These are phyloP conservation scores for Hypoxylon sp. DNA, from an alignment of 2,329 filamentous ascomycete species.

Conservation along the genomic window DNA sequence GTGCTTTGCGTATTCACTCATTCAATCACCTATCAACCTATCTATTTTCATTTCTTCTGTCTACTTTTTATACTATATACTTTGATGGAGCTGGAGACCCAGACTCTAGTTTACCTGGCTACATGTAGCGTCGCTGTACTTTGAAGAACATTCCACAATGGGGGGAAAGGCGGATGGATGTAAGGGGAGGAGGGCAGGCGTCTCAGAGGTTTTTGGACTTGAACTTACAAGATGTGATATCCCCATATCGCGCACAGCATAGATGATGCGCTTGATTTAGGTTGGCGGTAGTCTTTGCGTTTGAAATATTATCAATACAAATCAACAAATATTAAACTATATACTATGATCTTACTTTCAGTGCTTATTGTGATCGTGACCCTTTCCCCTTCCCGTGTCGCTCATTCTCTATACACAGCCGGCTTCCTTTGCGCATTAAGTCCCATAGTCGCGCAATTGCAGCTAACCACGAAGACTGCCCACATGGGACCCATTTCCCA, in stretches of 20 bases:
- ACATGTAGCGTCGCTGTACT: no score
- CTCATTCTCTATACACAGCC: no score
- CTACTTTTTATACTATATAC: conserved; percentile 13
- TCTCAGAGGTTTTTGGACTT: conserved; percentile 16
- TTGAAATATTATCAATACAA: conserved; percentile 13
- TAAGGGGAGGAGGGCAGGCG: conserved; percentile 21
- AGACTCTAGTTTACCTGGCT: no score
- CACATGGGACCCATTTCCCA: no score
- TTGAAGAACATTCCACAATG: no score
- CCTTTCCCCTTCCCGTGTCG: no score
- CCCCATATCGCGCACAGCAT: conserved; percentile 33
- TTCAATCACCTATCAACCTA: conserved; percentile 15
- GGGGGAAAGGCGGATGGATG: no score
- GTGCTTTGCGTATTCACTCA: conserved; percentile 14
- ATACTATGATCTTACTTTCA: background rate
- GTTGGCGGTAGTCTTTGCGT: conserved; percentile 15
- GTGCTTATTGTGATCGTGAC: background rate
- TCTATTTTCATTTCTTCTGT: conserved; percentile 22
- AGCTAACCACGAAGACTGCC: no score
- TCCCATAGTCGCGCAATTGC: no score
- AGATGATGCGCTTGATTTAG: conserved; percentile 30
- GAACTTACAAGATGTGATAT: conserved; percentile 34
- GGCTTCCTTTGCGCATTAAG: no score
- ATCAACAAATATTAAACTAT: conserved; percentile 18
- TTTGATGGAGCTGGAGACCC: no score